Evolutionary conservation across 2,329 filamentous ascomycete genomes (phyloP), one percentile per base, ranked within the genome.

Genomic region (Chaetomium olivaceum): DNA sequence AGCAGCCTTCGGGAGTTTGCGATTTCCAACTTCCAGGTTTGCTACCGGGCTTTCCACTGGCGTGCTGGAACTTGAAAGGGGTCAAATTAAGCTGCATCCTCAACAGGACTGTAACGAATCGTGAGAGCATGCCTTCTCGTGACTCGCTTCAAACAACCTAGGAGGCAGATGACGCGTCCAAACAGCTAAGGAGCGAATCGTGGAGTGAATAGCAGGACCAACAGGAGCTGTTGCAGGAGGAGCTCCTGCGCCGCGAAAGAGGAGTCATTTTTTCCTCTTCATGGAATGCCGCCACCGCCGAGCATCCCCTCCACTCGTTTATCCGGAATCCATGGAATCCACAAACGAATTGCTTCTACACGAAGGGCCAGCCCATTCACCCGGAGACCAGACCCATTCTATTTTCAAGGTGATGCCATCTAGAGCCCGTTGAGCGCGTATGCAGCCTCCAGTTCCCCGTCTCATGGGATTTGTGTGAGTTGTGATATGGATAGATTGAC

Each of bases 161-260:
- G 21, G 56, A 11, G 31, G 46, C 46, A 56, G 23, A 63, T 67
- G 65, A 67, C 67, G 65, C 67, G 67, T 67, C 65, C 58, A 36
- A 27, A 19, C 46, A 36, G 31, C 31, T 51, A 43, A 55, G 21
- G 54, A 59, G 59, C 55, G 67, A 62, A 62, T 63, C 39, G 52
- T 54, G 25, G 51, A 27, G 14, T 55, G 56, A 12, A 21, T 25
- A 43, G 60, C 39, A 61, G 52, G 66, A 25, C 51, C 52, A 48
- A 48, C 46, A 43, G 39, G 39, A 43, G 27, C 39, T 43, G 54
- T 27, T 56, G 54, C 31, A 56, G 19, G 52, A 19, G 23, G 29
- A 36, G 9, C 19, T 27, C 58, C 51, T 60, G 62, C 61, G 62
- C 58, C 62, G 62, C 60, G 46, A 46, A 52, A 66, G 36, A 51